These are phyloP conservation scores for Dendrocalamus sinicus DNA, from an alignment of 176 grass and related monocot species.

Conservation along the genomic window DNA sequence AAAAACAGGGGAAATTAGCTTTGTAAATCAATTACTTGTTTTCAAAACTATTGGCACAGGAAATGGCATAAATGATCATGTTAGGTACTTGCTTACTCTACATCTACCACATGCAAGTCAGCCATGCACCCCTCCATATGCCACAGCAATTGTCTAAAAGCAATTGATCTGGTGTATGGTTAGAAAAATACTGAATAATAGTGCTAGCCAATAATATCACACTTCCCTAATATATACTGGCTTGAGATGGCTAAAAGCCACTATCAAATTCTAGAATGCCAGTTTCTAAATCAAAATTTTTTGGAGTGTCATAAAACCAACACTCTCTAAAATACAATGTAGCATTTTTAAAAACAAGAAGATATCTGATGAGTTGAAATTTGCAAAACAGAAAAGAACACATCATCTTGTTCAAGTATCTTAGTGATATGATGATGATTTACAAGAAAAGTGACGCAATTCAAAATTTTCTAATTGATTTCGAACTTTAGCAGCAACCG, in stretches of 20 bases:
- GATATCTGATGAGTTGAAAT: background rate
- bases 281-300: background rate
- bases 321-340: background rate
- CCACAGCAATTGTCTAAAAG: background rate
- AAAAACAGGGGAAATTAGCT: background rate
- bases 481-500: background rate
- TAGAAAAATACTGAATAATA: background rate
- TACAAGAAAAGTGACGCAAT: background rate
- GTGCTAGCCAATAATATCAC: background rate
- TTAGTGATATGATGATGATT: background rate
- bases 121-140: background rate
- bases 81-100: background rate
- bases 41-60: background rate
- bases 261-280: background rate
- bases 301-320: background rate
- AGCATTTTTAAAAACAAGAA: background rate
- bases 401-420: background rate
- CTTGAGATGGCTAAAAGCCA: background rate
- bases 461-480: background rate
- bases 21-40: background rate
- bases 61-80: background rate
- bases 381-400: background rate
- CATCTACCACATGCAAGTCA: background rate
- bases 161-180: background rate
- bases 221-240: background rate